These are phyloP conservation scores for Francoa sonchifolia DNA, from an alignment of 441 rosid genomes.

Conservation along the genomic window DNA sequence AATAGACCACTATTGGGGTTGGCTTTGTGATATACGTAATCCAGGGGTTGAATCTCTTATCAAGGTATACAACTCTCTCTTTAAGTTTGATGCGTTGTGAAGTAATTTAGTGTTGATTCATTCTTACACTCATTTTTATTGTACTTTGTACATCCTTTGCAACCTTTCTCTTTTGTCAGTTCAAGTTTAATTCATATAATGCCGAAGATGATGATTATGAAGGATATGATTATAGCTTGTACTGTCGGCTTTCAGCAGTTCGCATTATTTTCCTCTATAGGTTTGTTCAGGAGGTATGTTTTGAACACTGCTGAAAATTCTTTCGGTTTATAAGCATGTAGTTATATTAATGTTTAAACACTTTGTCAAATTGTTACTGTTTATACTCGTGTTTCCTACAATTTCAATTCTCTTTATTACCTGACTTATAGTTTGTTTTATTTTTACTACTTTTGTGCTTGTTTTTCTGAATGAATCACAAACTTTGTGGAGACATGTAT, in stretches of 20 bases:
- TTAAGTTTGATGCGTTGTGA: conserved; percentile 9
- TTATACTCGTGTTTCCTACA: neutral
- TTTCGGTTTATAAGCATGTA: neutral
- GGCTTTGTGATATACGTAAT: conserved; percentile 99
- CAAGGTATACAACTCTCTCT: conserved; percentile 35
- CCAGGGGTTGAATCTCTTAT: conserved; percentile 95
- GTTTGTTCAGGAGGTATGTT: conserved; percentile 97
- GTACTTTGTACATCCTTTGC: neutral
- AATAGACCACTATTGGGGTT: conserved; percentile 65
- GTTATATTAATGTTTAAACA: conserved; percentile 1
- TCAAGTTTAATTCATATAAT: conserved; percentile 78
- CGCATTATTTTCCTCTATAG: conserved; percentile 93
- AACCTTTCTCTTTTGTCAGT: conserved; percentile 41
- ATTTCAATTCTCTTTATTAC: neutral
- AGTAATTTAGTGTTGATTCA: neutral
- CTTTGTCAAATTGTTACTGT: no score
- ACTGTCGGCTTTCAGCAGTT: conserved; percentile 86
- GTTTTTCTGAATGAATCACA: conserved; percentile 1
- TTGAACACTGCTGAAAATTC: conserved; percentile 5
- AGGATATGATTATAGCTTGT: conserved; percentile 93
- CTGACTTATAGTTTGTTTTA: no score
- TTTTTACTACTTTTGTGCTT: neutral
- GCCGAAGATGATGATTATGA: conserved; percentile 95
- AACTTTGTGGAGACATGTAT: conserved; percentile 17
- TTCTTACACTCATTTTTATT: conserved; percentile 5